Evolutionary conservation across 1,284 basidiomycete species (phyloP), one percentile per base, ranked within the genome.

Genomic region (Meira miltonrushii): DNA sequence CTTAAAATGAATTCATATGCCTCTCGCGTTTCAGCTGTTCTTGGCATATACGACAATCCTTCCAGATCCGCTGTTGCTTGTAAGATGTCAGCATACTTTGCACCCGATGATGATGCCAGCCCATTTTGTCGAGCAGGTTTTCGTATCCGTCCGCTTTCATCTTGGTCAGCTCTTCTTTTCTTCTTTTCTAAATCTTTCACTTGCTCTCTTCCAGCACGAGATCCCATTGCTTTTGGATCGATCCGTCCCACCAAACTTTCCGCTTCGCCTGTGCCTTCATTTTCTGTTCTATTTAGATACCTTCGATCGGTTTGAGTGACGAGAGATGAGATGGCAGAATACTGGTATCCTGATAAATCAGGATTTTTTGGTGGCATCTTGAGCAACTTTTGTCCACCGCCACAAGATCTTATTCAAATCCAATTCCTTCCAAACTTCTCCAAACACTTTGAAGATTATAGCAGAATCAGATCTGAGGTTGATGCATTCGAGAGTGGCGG

Each of bases 151-250:
- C 63, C 54, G 53, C 62, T 66, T 44, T 66, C 74, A 44, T 65
- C 66, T 2, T 65, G 67, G 9, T 68, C 66, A 0, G 69, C 71
- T 61, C 74, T 75, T 44, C 66, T 68, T 83, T 92, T 92, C 84
- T 92, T 94, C 85, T 94, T 94, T 56, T 92, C 89, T n/a, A 94
- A 75, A 74, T 96, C 90, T 77, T 92, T 92, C 40, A 92, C 89
- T 0, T 84, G 85, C 68, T 91, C 85, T 39, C 90, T 85, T 64
- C 86, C 82, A 33, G 90, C 91, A 21, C 92, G 86, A 47, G 91
- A 90, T 50, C 94, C 94, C 95, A 98, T 99, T 66, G 93, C 88
- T 66, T 84, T 85, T 9, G 87, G 85, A 82, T 92, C 87, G 68
- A 98, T 96, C 43, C 89, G 86, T 37, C 95, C 95, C 41, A 87